These are phyloP conservation scores for Taphrina populina DNA, from an alignment of 1,139 yeast genomes.

Conservation along the genomic window DNA sequence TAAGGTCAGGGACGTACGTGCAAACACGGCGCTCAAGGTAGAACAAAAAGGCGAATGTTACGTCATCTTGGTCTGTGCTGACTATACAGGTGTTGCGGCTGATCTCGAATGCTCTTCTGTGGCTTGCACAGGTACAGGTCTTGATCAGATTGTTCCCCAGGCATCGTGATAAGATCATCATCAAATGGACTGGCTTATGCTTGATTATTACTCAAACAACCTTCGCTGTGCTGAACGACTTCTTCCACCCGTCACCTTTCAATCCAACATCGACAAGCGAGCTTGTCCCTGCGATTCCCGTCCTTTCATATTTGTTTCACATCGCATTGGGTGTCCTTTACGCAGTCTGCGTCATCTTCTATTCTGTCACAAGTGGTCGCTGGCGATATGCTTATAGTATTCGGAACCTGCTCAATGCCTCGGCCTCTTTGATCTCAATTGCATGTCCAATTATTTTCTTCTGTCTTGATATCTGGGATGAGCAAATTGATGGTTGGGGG, in stretches of 20 bases:
- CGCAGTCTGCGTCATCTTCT: conserved; percentile 64
- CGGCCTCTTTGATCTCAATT: conserved; percentile 59
- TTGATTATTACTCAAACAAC: conserved; percentile 51
- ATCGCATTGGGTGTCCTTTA: conserved; percentile 73
- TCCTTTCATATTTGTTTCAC: conserved; percentile 73
- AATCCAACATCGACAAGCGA: conserved; percentile 18
- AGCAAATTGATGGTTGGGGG: conserved; percentile 69
- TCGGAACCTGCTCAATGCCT: conserved; percentile 54
- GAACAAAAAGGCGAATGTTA: too few relatives aligned
- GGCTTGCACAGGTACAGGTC: conserved; percentile 73
- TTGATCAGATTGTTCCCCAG: conserved; percentile 70
- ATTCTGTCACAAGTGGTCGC: conserved; percentile 56
- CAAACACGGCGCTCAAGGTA: conserved; percentile 52
- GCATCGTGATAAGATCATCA: conserved; percentile 65
- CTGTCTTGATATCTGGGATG: conserved; percentile 71
- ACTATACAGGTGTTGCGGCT: conserved; percentile 64
- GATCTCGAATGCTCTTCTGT: conserved; percentile 45
- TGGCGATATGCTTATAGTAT: conserved; percentile 53
- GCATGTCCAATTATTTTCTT: conserved; percentile 71
- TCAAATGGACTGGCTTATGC: conserved; percentile 61
- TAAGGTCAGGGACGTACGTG: conserved; percentile 54
- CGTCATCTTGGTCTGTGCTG: too few relatives aligned
- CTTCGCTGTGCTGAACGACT: conserved; percentile 39
- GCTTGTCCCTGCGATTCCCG: conserved; percentile 57
- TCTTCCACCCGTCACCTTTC: conserved; percentile 35